Conservation (phyloP, 352 stramenopile genomes). For the Phytopythium kandeliae region DNA sequence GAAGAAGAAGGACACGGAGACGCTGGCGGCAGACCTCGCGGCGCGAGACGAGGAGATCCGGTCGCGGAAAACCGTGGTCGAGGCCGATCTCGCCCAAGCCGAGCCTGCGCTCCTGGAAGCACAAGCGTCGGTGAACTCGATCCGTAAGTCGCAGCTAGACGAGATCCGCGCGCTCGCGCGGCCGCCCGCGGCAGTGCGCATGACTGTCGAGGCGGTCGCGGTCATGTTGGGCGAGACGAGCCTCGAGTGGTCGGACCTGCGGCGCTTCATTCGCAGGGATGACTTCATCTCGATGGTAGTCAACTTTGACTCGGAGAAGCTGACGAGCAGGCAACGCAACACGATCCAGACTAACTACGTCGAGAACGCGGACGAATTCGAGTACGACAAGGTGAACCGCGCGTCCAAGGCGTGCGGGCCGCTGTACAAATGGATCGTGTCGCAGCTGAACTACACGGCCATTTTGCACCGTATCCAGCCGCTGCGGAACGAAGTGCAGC, state of each 20-base stretch:
- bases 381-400: conserved; percentile 90
- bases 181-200: conserved; percentile 94
- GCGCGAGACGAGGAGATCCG: conserved; percentile 95
- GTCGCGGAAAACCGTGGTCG: conserved; percentile 91
- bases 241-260: conserved; percentile 96
- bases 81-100: conserved; percentile 95
- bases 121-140: conserved; percentile 95
- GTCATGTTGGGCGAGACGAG: conserved; percentile 98
- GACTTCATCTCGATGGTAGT: conserved; percentile 99
- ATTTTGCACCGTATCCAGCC: conserved; percentile 99
- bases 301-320: conserved; percentile 98
- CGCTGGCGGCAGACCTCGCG: conserved; percentile 93
- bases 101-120: conserved; percentile 97
- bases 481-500: conserved; percentile 96
- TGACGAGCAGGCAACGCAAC: conserved; percentile 93
- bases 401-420: conserved; percentile 97
- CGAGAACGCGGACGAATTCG: conserved; percentile 85
- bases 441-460: conserved; percentile 97
- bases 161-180: conserved; percentile 96
- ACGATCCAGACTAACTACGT: conserved; percentile 96
- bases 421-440: conserved; percentile 98
- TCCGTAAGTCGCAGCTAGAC: conserved; percentile 98
- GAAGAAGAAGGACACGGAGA: conserved; percentile 95
- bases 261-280: conserved; percentile 95
- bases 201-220: conserved; percentile 96